Evolutionary conservation across 208 protist species (phyloP).

Genomic region (Crithidia expoeki): DNA sequence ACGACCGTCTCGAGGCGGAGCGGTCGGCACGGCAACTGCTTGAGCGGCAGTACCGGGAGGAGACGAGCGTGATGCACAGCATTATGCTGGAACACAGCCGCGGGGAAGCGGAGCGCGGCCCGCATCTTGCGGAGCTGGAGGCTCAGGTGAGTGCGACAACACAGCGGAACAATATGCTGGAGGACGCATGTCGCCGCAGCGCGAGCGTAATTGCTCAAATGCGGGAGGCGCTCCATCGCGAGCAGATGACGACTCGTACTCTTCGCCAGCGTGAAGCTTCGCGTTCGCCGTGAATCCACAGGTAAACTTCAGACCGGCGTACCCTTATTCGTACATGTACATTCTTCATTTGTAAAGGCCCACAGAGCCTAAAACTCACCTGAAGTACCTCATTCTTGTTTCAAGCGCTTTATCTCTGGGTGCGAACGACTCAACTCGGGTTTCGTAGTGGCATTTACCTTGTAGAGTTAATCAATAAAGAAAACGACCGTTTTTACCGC

Average conservation of each 20-base stretch:
- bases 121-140: constrained; percentile 18
- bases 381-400: too few species aligned
- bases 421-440: too few species aligned
- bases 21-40: constrained; percentile 16
- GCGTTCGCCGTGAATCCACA: not conserved
- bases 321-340: too few species aligned
- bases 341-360: too few species aligned
- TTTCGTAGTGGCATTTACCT: too few species aligned
- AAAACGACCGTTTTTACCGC: too few species aligned
- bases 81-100: constrained; percentile 27
- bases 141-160: constrained; percentile 14
- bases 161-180: constrained; percentile 46
- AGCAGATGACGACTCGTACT: constrained; percentile 29
- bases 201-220: constrained; percentile 65
- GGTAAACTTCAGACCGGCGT: too few species aligned
- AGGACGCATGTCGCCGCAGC: constrained; percentile 58
- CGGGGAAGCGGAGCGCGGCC: constrained; percentile 18
- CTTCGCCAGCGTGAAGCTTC: constrained; percentile 11
- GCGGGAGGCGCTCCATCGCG: constrained; percentile 54
- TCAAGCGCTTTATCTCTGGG: too few species aligned
- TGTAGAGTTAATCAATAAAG: too few species aligned
- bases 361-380: too few species aligned
- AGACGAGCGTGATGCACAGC: constrained; percentile 17
- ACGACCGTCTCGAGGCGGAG: constrained; percentile 19
- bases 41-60: constrained; percentile 23